Evolutionary conservation across 306 rosid species (phyloP).

Genomic region (Vigna mungo): DNA sequence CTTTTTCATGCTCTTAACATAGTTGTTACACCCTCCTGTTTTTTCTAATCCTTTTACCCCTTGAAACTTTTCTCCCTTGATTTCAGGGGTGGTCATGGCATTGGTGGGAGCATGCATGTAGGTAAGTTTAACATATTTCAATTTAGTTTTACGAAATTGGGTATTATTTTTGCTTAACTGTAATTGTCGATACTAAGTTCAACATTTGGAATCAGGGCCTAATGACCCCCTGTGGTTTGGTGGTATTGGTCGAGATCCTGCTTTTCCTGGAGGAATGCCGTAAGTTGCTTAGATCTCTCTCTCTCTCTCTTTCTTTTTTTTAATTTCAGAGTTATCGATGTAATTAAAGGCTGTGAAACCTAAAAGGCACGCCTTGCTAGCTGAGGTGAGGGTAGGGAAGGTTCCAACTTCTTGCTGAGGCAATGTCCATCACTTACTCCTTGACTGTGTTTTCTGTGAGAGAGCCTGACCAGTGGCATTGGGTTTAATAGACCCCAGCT

Average conservation of each 20-base stretch:
- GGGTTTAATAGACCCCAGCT: not conserved
- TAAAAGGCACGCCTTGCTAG: not conserved
- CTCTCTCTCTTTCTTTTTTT: not conserved
- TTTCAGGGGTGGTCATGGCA: conserved; percentile 63
- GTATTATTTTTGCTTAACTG: conserved; percentile 1
- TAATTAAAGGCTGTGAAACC: conserved; percentile 13
- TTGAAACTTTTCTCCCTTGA: conserved; percentile 23
- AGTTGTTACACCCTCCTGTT: not conserved
- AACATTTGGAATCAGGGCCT: conserved; percentile 63
- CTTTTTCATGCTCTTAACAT: conserved; percentile 5
- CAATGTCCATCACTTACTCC: not conserved
- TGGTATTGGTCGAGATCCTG: conserved; percentile 59
- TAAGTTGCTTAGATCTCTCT: conserved; percentile 52
- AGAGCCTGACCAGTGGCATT: not conserved
- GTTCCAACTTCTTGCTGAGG: not conserved
- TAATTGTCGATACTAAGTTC: conserved; percentile 27
- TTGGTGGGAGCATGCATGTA: conserved; percentile 76
- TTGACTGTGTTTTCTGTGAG: not conserved
- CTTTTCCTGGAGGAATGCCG: conserved; percentile 70
- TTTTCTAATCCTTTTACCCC: not conserved
- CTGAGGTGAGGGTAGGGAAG: not conserved
- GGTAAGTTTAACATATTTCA: conserved; percentile 56
- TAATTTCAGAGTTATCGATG: conserved; percentile 7
- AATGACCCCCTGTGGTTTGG: conserved; percentile 75
- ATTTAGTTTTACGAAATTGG: not conserved